A percentile compares a stretch with the other conserved stretches of the same genome.
These are phyloP conservation scores for Triticum turgidum DNA, from an alignment of 176 grass and related monocot species.

Conservation along the genomic window DNA sequence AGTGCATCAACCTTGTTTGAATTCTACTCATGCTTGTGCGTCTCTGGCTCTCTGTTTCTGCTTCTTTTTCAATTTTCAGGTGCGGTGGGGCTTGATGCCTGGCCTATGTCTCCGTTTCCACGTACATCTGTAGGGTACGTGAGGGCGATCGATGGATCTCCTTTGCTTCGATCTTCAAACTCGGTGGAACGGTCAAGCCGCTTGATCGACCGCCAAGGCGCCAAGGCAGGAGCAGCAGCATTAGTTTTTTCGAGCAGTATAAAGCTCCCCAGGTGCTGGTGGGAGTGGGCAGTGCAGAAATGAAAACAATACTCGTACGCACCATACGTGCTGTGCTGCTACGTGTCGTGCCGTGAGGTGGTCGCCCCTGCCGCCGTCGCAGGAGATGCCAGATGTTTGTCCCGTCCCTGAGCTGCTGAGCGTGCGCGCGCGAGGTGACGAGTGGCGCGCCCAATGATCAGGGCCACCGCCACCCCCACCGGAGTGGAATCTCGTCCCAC, in stretches of 20 bases:
- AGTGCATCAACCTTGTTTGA: not conserved
- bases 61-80: not conserved
- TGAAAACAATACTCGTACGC: not conserved
- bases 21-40: not conserved
- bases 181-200: slow-evolving; percentile 43
- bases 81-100: slow-evolving; percentile 40
- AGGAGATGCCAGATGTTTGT: slow-evolving; percentile 26
- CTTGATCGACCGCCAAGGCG: slow-evolving; percentile 5
- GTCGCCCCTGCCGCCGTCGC: not conserved
- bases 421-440: not conserved
- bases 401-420: not conserved
- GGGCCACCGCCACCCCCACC: not conserved
- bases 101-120: slow-evolving; percentile 23
- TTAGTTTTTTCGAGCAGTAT: not conserved
- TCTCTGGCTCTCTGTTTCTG: not conserved
- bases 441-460: slow-evolving; percentile 21
- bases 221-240: not conserved
- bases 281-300: not conserved
- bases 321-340: not conserved
- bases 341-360: not conserved
- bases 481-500: not conserved
- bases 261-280: not conserved
- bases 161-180: not conserved
- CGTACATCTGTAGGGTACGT: not conserved
- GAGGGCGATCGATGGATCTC: not conserved